Conservation (phyloP, 345 rosid species). For the Bruguiera gymnorhiza region DNA sequence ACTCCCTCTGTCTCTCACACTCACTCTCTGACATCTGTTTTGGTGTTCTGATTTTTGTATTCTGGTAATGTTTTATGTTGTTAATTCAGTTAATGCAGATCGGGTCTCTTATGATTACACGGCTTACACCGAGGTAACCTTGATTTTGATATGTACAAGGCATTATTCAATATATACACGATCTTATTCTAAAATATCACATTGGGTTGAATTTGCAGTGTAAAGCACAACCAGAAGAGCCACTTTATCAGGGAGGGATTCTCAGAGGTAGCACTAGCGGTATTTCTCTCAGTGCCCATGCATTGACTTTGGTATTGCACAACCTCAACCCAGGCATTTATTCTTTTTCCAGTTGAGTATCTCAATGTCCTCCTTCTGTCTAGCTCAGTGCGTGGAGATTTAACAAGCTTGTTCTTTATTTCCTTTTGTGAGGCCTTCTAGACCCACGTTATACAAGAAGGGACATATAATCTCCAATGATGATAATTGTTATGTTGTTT, state of each 20-base stretch:
- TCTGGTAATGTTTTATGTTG: background rate
- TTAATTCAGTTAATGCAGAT: constrained; percentile 37
- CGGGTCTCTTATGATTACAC: constrained; percentile 70
- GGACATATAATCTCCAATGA: too few species aligned
- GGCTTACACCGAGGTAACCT: constrained; percentile 62
- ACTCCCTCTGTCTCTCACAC: constrained; percentile 3
- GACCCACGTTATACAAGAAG: background rate
- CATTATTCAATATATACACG: background rate
- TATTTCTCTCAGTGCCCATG: constrained; percentile 19
- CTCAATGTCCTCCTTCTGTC: background rate
- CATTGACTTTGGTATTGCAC: constrained; percentile 51
- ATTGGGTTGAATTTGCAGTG: constrained; percentile 44
- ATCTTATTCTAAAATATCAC: background rate
- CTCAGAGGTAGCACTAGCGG: constrained; percentile 24
- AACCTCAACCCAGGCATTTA: constrained; percentile 54
- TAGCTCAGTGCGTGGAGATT: background rate
- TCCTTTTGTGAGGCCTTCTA: background rate
- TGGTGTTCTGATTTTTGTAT: background rate
- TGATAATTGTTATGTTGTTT: too few species aligned
- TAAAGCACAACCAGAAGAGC: constrained; percentile 48
- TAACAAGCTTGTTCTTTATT: background rate
- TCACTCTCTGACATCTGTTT: background rate
- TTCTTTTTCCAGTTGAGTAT: constrained; percentile 66
- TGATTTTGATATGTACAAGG: background rate
- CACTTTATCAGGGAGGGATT: constrained; percentile 79